These are phyloP conservation scores for Lithohypha guttulata DNA, from an alignment of 2,329 filamentous ascomycete genomes.

Conservation along the genomic window DNA sequence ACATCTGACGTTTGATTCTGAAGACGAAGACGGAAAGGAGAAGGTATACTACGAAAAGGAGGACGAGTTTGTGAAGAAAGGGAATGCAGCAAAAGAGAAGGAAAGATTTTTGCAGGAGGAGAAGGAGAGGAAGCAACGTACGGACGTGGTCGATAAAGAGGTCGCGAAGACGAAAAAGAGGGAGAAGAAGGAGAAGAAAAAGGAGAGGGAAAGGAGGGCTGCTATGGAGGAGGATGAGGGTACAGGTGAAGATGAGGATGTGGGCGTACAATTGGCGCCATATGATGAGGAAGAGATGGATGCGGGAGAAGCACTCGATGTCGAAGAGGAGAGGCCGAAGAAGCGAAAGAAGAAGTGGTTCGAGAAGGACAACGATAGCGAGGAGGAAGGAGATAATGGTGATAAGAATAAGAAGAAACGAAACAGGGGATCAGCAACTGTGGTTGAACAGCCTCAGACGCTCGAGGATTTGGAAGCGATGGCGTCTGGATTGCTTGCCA, in stretches of 20 bases:
- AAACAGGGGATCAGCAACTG: constrained; percentile 24
- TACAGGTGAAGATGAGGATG: constrained; percentile 25
- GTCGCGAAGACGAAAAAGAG: constrained; percentile 61
- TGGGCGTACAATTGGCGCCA: constrained; percentile 26
- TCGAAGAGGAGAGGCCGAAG: constrained; percentile 13
- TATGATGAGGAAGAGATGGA: constrained; percentile 24
- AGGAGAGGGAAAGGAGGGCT: constrained; percentile 23
- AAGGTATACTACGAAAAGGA: constrained; percentile 84
- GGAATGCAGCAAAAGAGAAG: constrained; percentile 65
- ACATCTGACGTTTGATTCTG: constrained; percentile 80
- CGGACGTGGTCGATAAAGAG: constrained; percentile 74
- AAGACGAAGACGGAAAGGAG: constrained; percentile 48
- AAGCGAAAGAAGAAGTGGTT: constrained; percentile 35
- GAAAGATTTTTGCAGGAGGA: constrained; percentile 69
- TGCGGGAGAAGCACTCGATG: constrained; percentile 17
- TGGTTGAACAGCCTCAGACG: constrained; percentile 29
- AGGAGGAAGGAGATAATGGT: constrained; percentile 23
- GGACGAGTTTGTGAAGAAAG: constrained; percentile 63
- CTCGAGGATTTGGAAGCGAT: constrained; percentile 38
- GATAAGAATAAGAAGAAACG: constrained; percentile 19
- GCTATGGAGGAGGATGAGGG: constrained; percentile 16
- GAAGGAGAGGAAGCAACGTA: constrained; percentile 56
- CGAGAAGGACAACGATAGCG: constrained; percentile 22
- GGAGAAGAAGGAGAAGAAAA: constrained; percentile 38
- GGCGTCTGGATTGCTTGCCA: constrained; percentile 32